These are phyloP conservation scores for Rhizopogon vinicolor DNA, from an alignment of 768 basidiomycete species.

Conservation along the genomic window DNA sequence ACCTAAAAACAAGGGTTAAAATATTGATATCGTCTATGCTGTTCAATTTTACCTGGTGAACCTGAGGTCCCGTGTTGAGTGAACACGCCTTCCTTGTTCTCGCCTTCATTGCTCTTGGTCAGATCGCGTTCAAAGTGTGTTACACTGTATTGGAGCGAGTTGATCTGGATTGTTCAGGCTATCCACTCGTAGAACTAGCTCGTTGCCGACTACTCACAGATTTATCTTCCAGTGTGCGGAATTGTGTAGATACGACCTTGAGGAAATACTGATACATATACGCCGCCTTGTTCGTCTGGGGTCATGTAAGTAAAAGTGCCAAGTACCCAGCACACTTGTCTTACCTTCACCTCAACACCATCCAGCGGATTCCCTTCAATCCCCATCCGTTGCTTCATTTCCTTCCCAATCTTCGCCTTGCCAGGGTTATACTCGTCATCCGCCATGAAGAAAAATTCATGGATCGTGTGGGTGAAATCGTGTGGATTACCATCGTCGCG, in stretches of 20 bases:
- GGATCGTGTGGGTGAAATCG: conserved; percentile 88
- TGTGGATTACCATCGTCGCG: conserved; percentile 84
- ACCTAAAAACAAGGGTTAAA: conserved; percentile 33
- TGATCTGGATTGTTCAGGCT: conserved; percentile 41
- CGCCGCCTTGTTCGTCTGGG: conserved; percentile 67
- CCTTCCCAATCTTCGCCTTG: conserved; percentile 56
- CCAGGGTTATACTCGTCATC: conserved; percentile 76
- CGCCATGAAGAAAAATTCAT: conserved; percentile 72
- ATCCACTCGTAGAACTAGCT: not conserved
- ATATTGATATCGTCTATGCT: not conserved
- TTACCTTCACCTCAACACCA: conserved; percentile 50
- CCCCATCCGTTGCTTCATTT: conserved; percentile 69
- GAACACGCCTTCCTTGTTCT: conserved; percentile 59
- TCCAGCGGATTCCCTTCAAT: conserved; percentile 78
- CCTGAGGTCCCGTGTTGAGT: conserved; percentile 72
- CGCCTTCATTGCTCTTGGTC: conserved; percentile 51
- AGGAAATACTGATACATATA: conserved; percentile 99
- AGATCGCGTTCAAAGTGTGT: conserved; percentile 97
- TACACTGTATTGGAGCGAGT: conserved; percentile 92
- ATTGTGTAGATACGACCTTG: conserved; percentile 96
- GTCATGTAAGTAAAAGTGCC: conserved; percentile 4
- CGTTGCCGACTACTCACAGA: conserved; percentile 37
- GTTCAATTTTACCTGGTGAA: conserved; percentile 47
- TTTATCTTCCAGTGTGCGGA: conserved; percentile 76
- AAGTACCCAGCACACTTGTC: conserved; percentile 12